Conservation (phyloP, 768 basidiomycete genomes). For the Serendipita sp. region DNA sequence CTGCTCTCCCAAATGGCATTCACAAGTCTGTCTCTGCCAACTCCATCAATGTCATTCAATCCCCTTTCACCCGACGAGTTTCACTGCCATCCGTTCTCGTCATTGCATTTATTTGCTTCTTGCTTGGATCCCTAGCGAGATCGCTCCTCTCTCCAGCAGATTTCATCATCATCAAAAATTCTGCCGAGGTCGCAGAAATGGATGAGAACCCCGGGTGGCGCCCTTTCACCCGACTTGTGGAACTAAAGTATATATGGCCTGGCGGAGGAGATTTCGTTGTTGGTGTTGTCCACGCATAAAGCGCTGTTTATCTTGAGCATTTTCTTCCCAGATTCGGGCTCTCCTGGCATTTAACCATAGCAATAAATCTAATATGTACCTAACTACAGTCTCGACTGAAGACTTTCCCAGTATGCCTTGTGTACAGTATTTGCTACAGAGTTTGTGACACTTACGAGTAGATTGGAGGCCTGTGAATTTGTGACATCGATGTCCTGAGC, state of each 20-base stretch:
- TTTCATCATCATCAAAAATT: conserved; percentile 32
- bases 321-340: background rate
- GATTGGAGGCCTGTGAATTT: background rate
- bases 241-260: conserved; percentile 48
- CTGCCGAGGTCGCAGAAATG: conserved; percentile 31
- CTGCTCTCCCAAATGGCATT: too few species aligned
- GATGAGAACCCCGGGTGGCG: conserved; percentile 44
- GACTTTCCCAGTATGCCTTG: background rate
- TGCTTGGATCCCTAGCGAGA: conserved; percentile 79
- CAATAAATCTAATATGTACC: too few species aligned
- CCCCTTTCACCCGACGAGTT: conserved; percentile 16
- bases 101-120: conserved; percentile 71
- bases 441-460: background rate
- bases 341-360: background rate
- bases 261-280: background rate
- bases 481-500: too few species aligned
- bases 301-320: background rate
- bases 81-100: conserved; percentile 45
- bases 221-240: conserved; percentile 66
- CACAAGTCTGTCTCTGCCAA: too few species aligned
- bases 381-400: background rate
- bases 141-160: conserved; percentile 81
- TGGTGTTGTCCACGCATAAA: background rate
- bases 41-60: too few species aligned
- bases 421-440: background rate